Base-by-base conservation (phyloP, 106 monocot genomes). In the Xerophyta viscosa region DNA sequence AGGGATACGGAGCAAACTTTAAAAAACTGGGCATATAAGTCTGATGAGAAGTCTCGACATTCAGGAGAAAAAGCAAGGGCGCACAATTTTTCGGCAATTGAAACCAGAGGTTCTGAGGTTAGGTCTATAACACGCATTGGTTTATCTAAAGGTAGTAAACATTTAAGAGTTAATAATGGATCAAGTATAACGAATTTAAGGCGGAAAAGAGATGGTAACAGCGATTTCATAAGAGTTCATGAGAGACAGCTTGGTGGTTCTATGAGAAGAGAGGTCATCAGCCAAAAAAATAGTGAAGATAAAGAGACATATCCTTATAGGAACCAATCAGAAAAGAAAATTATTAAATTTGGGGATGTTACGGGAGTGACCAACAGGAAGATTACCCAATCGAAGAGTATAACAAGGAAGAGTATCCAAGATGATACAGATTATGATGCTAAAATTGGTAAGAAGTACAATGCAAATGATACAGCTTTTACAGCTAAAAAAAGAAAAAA, bases 271-370 rank as follows among this genome's bases (percentile, higher is more conserved):
- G 20, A 1, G 23, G 2, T 62, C 20, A 33, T 27, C n/a, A 8
- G n/a, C 15, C 11, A 54, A 14, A 8, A 36, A 31, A 23, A 30
- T 30, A 19, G 48, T 20, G 23, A 12, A 66, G 28, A 4, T 56
- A 31, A 46, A 29, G 26, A 36, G 4, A 11, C 41, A 20, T 21
- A 6, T 31, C 1, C 6, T 28, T 41, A 54, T 31, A 21, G 44
- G 41, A 56, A 20, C 11, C 29, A 24, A 30, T 19, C 41, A 57
- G 50, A 53, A 60, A 54, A 22, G 22, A 47, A 61, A 37, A 23
- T 27, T 6, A 24, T 17, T 42, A 54, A 52, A 1, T 43, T n/a
- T 43, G 50, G 46, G 19, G 20, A 7, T 19, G 15, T 19, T 46
- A 19, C 8, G 3, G 43, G 43, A 14, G 33, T 33, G 11, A 33